These are phyloP conservation scores for Hordeum marinum DNA, from an alignment of 176 grass and related monocot genomes.

Conservation along the genomic window DNA sequence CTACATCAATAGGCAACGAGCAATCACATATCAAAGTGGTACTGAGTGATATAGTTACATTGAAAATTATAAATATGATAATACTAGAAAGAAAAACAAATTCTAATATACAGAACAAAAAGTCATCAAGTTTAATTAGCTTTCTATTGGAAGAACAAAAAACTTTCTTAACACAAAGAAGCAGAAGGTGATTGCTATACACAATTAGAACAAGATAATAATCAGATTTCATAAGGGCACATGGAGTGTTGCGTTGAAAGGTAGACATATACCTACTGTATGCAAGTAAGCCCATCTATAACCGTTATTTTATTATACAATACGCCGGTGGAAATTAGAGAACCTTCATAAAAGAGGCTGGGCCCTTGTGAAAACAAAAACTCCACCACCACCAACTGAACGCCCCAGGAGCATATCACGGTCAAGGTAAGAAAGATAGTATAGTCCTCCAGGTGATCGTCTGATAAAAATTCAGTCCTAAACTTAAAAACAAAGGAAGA, in stretches of 20 bases:
- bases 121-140: background rate
- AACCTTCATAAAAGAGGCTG: slow-evolving; percentile 63
- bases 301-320: background rate
- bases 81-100: background rate
- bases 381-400: slow-evolving; percentile 64
- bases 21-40: background rate
- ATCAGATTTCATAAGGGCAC: background rate
- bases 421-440: slow-evolving; percentile 93
- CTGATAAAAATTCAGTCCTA: slow-evolving; percentile 39
- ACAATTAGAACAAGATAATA: background rate
- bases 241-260: background rate
- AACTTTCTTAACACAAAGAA: background rate
- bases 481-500: slow-evolving; percentile 3
- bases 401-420: slow-evolving; percentile 89
- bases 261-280: slow-evolving; percentile 6
- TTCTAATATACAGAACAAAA: background rate
- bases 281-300: background rate
- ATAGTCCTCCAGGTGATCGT: slow-evolving; percentile 80
- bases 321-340: background rate
- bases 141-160: background rate
- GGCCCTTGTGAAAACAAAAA: slow-evolving; percentile 91
- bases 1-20: background rate
- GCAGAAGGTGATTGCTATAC: background rate
- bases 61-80: background rate
- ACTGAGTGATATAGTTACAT: background rate